These are phyloP conservation scores for Hericium erinaceus DNA, from an alignment of 768 basidiomycete species.

Conservation along the genomic window DNA sequence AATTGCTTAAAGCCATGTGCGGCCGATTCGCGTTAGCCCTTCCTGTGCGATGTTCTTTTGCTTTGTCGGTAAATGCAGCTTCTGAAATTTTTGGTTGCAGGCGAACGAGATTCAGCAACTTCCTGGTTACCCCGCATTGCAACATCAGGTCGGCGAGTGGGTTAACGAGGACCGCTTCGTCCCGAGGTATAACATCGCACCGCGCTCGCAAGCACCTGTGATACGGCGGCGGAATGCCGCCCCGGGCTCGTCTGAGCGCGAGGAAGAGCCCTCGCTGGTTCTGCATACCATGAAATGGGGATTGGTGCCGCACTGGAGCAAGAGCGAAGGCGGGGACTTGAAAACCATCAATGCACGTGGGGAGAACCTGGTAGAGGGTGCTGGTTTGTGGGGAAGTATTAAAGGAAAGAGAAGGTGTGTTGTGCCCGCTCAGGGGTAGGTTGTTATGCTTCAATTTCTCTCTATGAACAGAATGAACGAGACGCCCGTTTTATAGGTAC, in stretches of 20 bases:
- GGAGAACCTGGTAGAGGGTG: slow-evolving; percentile 67
- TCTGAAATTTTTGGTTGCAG: background rate
- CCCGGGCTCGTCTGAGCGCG: slow-evolving; percentile 14
- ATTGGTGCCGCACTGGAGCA: slow-evolving; percentile 76
- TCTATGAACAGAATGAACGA: background rate
- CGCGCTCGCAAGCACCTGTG: slow-evolving; percentile 70
- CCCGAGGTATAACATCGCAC: slow-evolving; percentile 75
- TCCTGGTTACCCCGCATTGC: slow-evolving; percentile 31
- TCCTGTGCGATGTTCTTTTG: slow-evolving; percentile 26
- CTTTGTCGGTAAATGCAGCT: slow-evolving; percentile 1
- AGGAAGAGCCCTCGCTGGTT: slow-evolving; percentile 25
- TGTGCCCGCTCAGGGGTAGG: slow-evolving; percentile 72
- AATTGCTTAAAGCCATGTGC: slow-evolving; percentile 34
- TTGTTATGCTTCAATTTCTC: background rate
- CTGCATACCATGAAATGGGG: slow-evolving; percentile 91
- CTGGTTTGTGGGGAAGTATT: slow-evolving; percentile 80
- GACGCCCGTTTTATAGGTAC: slow-evolving; percentile 43
- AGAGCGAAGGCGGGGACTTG: slow-evolving; percentile 59
- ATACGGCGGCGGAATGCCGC: slow-evolving; percentile 37
- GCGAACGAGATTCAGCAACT: slow-evolving; percentile 25
- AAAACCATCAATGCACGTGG: slow-evolving; percentile 88
- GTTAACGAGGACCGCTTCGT: slow-evolving; percentile 48
- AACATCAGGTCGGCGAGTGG: slow-evolving; percentile 44
- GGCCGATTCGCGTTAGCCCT: slow-evolving; percentile 52
- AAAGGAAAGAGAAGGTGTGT: slow-evolving; percentile 79